A percentile compares a stretch with the other conserved stretches of the same genome.
phyloP scores from a whole-genome alignment of 768 basidiomycete genomes.

The Hypholoma fasciculare region DNA sequence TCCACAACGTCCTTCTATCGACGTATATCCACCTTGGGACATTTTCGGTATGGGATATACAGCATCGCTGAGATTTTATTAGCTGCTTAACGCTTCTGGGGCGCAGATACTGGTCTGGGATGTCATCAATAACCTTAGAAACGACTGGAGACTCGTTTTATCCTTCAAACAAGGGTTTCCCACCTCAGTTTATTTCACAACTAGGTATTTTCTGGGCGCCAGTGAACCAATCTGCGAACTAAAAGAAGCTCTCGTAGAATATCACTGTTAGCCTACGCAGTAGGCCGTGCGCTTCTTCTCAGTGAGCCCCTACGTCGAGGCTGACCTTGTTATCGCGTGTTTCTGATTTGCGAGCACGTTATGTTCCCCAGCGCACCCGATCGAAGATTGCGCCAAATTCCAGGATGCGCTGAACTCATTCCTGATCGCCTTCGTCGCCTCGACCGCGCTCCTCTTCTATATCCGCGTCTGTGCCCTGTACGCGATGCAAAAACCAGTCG shows the following conservation, averaged over 20 bases:
- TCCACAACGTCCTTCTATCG: neutral
- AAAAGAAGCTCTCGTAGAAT: neutral
- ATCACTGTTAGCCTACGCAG: constrained; percentile 7
- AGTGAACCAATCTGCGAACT: neutral
- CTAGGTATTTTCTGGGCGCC: neutral
- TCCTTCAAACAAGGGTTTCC: neutral
- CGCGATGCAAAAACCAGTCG: neutral
- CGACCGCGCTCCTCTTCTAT: constrained; percentile 12
- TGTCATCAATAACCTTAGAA: constrained; percentile 8
- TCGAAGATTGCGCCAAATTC: constrained; percentile 6
- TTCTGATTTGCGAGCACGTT: neutral
- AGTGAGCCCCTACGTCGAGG: neutral
- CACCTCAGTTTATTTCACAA: constrained; percentile 7
- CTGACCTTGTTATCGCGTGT: too few relatives aligned
- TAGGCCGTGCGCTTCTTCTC: constrained; percentile 7
- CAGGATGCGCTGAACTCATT: constrained; percentile 3
- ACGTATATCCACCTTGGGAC: constrained; percentile 11
- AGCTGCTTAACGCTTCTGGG: neutral
- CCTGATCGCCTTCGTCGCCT: constrained; percentile 4
- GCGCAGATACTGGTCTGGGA: constrained; percentile 13
- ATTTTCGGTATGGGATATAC: neutral
- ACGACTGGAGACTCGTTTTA: constrained; percentile 2
- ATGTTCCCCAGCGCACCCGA: neutral
- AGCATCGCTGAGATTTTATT: neutral
- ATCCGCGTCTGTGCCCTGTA: constrained; percentile 9